A percentile compares a stretch with the other conserved stretches of the same genome.
These are phyloP conservation scores for Colletotrichum ledebouriae DNA, from an alignment of 2,329 filamentous ascomycete species.

Conservation along the genomic window DNA sequence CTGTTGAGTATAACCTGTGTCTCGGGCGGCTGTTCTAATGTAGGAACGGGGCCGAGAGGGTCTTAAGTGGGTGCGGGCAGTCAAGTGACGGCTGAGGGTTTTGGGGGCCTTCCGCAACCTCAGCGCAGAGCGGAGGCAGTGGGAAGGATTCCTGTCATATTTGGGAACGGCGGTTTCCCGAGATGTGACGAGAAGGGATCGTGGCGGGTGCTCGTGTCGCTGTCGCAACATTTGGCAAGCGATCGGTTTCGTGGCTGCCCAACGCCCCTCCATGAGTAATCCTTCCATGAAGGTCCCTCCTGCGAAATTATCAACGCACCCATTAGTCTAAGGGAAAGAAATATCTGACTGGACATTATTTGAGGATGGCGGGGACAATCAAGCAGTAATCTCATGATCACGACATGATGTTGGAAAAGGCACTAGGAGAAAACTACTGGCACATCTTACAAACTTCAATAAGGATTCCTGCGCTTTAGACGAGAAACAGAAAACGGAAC, in stretches of 20 bases:
- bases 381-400: conserved; percentile 11
- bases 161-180: conserved; percentile 32
- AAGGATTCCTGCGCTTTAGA: background rate
- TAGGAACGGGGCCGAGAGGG: conserved; percentile 40
- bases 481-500: background rate
- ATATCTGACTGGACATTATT: background rate
- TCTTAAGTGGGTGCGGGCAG: conserved; percentile 25
- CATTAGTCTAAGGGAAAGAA: too few relatives aligned
- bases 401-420: background rate
- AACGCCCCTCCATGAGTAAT: conserved; percentile 11
- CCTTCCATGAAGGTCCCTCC: background rate
- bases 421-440: too few relatives aligned
- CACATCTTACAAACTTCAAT: background rate
- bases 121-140: conserved; percentile 6
- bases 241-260: conserved; percentile 30
- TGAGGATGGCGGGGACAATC: background rate
- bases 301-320: too few relatives aligned
- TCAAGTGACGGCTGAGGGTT: conserved; percentile 25
- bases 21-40: conserved; percentile 36
- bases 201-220: conserved; percentile 2
- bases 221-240: conserved; percentile 3
- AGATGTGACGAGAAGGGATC: conserved; percentile 32
- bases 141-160: conserved; percentile 36
- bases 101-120: conserved; percentile 26
- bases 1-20: conserved; percentile 21